Conservation (phyloP, 2,329 filamentous ascomycete species). For the Clonostachys byssicola region DNA sequence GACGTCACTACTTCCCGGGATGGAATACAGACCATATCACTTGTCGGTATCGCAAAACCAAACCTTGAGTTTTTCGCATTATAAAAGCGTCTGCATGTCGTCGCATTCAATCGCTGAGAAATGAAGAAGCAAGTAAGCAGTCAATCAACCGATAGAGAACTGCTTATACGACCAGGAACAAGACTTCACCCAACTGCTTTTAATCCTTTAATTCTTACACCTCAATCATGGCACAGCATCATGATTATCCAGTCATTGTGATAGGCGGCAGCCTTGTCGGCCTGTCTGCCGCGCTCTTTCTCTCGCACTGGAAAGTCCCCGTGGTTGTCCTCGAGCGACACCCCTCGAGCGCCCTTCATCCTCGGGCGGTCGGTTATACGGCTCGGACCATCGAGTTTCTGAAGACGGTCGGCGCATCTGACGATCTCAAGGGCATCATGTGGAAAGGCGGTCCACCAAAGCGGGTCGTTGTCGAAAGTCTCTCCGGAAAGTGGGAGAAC, state of each 20-base stretch:
- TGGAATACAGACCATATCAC: too few relatives aligned
- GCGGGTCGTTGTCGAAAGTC: conserved; percentile 12
- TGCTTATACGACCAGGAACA: too few relatives aligned
- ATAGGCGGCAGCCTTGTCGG: conserved; percentile 33
- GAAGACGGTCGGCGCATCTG: conserved; percentile 14
- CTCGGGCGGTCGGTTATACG: conserved; percentile 28
- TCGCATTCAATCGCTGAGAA: too few relatives aligned
- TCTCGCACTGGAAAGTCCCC: conserved; percentile 19
- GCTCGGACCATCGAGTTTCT: conserved; percentile 29
- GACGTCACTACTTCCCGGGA: too few relatives aligned
- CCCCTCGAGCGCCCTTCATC: conserved; percentile 22
- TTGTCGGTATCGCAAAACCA: too few relatives aligned
- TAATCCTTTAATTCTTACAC: not conserved
- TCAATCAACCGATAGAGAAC: too few relatives aligned
- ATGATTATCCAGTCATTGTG: conserved; percentile 21
- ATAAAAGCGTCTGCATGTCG: too few relatives aligned
- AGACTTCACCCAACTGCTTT: not conserved
- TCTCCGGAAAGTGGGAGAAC: conserved; percentile 11
- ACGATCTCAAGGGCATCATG: conserved; percentile 1
- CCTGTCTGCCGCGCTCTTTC: conserved; percentile 27
- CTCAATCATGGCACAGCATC: not conserved
- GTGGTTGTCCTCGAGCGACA: conserved; percentile 31
- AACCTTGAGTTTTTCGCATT: too few relatives aligned
- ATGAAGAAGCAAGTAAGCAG: too few relatives aligned
- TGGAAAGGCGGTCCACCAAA: conserved; percentile 11